Conservation (phyloP, 441 rosid genomes). For the Erodium chrysanthum region DNA sequence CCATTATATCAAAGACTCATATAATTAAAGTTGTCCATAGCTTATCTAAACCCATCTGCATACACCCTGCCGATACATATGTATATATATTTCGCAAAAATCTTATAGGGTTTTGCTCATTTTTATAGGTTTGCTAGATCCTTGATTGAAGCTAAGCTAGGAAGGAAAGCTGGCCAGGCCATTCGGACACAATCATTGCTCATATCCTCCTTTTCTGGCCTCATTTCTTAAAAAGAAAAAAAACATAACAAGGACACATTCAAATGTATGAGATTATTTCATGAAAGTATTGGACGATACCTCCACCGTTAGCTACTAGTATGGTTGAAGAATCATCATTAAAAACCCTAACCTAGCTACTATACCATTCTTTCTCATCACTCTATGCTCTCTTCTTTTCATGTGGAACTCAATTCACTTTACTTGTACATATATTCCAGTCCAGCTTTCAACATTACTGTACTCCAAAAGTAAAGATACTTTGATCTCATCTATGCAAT, state of each 20-base stretch:
- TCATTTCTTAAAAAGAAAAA: no score
- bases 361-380: slow-evolving; percentile 34
- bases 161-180: slow-evolving; percentile 23
- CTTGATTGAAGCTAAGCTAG: slow-evolving; percentile 8
- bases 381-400: slow-evolving; percentile 55
- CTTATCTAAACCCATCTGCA: no score
- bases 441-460: slow-evolving; percentile 22
- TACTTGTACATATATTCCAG: slow-evolving; percentile 22
- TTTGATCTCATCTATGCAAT: slow-evolving; percentile 21
- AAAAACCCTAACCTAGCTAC: slow-evolving; percentile 11
- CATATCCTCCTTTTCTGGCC: slow-evolving; percentile 14
- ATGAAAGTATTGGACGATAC: no score
- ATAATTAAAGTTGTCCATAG: no score
- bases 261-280: no score
- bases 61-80: no score
- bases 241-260: no score
- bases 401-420: slow-evolving; percentile 37
- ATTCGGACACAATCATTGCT: slow-evolving; percentile 43
- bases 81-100: not conserved
- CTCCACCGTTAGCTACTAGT: not conserved
- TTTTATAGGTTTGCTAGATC: slow-evolving; percentile 7
- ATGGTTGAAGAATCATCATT: slow-evolving; percentile 19
- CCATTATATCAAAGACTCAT: no score
- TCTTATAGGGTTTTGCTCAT: not conserved
- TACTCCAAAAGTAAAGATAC: slow-evolving; percentile 24